phyloP scores from a whole-genome alignment of 345 rosid species.

The Syzygium aqueum region DNA sequence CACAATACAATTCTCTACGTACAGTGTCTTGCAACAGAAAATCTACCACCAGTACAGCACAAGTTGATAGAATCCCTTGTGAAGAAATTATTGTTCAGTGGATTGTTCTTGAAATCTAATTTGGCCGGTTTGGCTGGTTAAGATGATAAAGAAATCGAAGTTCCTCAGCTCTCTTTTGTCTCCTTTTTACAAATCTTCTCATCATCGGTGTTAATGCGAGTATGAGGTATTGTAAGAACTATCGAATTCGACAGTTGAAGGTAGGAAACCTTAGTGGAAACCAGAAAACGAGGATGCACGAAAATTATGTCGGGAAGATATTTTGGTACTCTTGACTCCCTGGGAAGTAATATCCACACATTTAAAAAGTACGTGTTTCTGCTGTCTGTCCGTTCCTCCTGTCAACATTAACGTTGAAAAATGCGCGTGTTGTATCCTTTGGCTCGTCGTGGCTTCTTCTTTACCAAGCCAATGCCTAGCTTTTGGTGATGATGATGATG shows the following conservation, averaged over 20 bases:
- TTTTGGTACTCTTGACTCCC: slow-evolving; percentile 61
- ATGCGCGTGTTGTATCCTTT: not conserved
- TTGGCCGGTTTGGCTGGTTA: not conserved
- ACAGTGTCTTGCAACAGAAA: not conserved
- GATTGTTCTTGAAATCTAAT: not conserved
- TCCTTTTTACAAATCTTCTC: too few relatives aligned
- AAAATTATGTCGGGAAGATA: slow-evolving; percentile 34
- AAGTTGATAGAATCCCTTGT: not conserved
- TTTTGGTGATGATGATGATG: not conserved
- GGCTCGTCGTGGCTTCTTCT: not conserved
- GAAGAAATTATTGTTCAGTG: not conserved
- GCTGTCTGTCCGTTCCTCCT: not conserved
- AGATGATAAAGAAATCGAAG: not conserved
- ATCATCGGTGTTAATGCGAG: too few relatives aligned
- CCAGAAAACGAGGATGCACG: slow-evolving; percentile 37
- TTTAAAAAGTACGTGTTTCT: not conserved
- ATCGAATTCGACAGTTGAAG: too few relatives aligned
- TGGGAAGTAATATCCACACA: slow-evolving; percentile 23
- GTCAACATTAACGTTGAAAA: not conserved
- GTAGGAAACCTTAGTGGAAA: too few relatives aligned
- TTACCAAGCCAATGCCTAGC: not conserved
- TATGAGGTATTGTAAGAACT: too few relatives aligned
- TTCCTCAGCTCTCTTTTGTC: not conserved
- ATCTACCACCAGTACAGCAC: not conserved
- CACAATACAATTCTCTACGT: not conserved